Evolutionary conservation across 495 filamentous ascomycete species (phyloP).

Genomic region (Trichocladium antarcticum): DNA sequence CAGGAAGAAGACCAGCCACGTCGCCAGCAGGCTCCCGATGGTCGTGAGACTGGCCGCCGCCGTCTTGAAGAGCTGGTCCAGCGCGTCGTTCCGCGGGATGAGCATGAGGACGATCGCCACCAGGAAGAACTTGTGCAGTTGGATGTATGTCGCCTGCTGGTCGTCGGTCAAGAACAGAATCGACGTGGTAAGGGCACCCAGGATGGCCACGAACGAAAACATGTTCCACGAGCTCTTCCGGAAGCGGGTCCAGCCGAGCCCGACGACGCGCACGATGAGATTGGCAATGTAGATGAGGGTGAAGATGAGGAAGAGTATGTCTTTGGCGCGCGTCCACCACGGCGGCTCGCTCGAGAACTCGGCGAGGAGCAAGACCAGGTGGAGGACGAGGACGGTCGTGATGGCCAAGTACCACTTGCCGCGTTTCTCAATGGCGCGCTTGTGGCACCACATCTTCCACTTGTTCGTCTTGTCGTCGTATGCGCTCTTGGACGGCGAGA

Average conservation of each 20-base stretch:
- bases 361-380: constrained; percentile 69
- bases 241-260: constrained; percentile 88
- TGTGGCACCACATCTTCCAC: constrained; percentile 91
- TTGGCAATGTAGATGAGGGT: constrained; percentile 79
- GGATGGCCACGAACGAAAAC: constrained; percentile 74
- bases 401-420: constrained; percentile 82
- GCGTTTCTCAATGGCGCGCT: constrained; percentile 84
- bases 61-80: constrained; percentile 98
- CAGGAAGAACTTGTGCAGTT: constrained; percentile 85
- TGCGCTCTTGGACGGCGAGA: constrained; percentile 83
- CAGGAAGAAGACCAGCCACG: constrained; percentile 93
- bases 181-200: constrained; percentile 70
- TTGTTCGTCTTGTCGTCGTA: constrained; percentile 58
- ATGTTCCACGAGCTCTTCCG: constrained; percentile 91
- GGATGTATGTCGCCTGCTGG: constrained; percentile 50
- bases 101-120: constrained; percentile 84
- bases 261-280: constrained; percentile 71
- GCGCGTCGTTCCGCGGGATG: constrained; percentile 92
- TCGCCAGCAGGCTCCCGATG: constrained; percentile 87
- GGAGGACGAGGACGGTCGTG: constrained; percentile 66
- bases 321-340: constrained; percentile 57
- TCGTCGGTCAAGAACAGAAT: constrained; percentile 51
- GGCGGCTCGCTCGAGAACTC: constrained; percentile 69
- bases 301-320: constrained; percentile 69
- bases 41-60: constrained; percentile 87